Base-by-base conservation (phyloP, 768 basidiomycete genomes). In the Lyophyllum shimeji region DNA sequence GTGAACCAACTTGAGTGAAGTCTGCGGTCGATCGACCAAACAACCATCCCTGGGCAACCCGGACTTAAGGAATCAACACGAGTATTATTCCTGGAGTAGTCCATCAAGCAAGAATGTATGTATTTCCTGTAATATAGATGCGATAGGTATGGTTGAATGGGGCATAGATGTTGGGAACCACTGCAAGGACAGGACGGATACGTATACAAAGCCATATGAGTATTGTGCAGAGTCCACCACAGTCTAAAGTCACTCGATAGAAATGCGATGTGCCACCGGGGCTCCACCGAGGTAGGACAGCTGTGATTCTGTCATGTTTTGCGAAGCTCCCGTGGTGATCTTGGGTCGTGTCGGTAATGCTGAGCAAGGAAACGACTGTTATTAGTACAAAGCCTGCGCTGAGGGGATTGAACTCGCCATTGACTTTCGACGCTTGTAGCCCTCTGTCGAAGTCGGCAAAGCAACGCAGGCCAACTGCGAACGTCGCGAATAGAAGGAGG, bases 381-480 rank as follows among this genome's bases (percentile, higher is more conserved):
- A 69, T 50, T n/a, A n/a, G 39, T 59, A 65, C 61, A 57, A 66
- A 42, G 60, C 55, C 47, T 55, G 31, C 45, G 67, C 49, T 50
- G 53, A 60, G 24, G 51, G 45, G 51, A 71, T 70, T 11, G 66
- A 8, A 78, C 89, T 80, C 71, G 93, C 91, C 83, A 63, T 86
- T 80, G 59, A 81, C 77, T 76, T 94, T 94, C 47, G 90, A 86
- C 15, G 79, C 70, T 52, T 79, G 75, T 18, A 94, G 74, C n/a
- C 93, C 92, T 67, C 83, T 83, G 69, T 89, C 86, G 64, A 94
- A 94, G 74, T 93, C 91, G 25, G 77, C 67, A 75, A 90, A 89
- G 68, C 92, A 94, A 50, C 86, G 83, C 20, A 93, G 66, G 20
- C 92, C 92, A 24, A 93, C 80, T 12, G 74, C 79, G 64, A 94